These are phyloP conservation scores for Taphrina pruni DNA, from an alignment of 1,139 yeast species.

Conservation along the genomic window DNA sequence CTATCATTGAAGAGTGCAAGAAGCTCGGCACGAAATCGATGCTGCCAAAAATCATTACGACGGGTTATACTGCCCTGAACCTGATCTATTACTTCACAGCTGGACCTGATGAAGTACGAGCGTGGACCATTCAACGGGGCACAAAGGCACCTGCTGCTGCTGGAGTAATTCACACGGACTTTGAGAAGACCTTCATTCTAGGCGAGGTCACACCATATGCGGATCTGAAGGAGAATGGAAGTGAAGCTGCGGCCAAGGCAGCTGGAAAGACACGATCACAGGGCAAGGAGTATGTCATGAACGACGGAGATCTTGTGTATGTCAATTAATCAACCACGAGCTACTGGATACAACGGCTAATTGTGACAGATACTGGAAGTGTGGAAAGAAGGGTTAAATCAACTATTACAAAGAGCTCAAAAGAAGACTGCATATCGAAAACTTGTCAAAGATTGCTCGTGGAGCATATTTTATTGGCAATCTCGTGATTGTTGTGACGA, in stretches of 20 bases:
- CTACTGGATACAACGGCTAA: not conserved
- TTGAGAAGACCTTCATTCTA: conserved; percentile 51
- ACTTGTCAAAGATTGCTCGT: too few species aligned
- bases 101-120: conserved; percentile 87
- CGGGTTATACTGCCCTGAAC: conserved; percentile 71
- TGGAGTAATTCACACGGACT: conserved; percentile 86
- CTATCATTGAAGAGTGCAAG: conserved; percentile 88
- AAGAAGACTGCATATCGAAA: conserved; percentile 6
- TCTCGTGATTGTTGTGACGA: too few species aligned
- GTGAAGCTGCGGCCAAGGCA: conserved; percentile 84
- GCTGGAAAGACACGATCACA: conserved; percentile 91
- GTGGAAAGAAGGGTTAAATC: conserved; percentile 25
- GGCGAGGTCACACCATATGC: conserved; percentile 84
- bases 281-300: conserved; percentile 97
- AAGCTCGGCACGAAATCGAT: conserved; percentile 82
- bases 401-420: not conserved
- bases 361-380: conserved; percentile 15
- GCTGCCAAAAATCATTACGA: conserved; percentile 79
- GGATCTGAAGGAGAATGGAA: conserved; percentile 77
- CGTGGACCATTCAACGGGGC: conserved; percentile 85
- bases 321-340: conserved; percentile 48
- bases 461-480: too few species aligned
- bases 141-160: conserved; percentile 91
- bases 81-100: conserved; percentile 89
- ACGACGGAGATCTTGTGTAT: conserved; percentile 87